Evolutionary conservation across 208 protist genomes (phyloP).

Genomic region (Leishmania mexicana): DNA sequence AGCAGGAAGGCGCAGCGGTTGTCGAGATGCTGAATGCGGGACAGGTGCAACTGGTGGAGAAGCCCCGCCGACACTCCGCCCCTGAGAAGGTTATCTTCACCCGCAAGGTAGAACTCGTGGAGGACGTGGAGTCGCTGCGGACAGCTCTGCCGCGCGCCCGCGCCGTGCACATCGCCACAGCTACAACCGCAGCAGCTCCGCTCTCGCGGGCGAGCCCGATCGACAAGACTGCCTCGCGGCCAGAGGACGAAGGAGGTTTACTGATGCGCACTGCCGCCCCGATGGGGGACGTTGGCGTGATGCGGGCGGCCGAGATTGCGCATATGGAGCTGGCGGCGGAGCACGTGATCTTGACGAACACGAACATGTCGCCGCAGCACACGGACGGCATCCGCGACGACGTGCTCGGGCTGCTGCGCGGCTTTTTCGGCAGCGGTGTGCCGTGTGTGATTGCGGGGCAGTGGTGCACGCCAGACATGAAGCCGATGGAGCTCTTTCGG

Average conservation of each 20-base stretch:
- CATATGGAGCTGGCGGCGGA: conserved; percentile 87
- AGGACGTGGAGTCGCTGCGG: conserved; percentile 55
- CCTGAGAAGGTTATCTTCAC: conserved; percentile 28
- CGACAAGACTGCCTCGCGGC: conserved; percentile 8
- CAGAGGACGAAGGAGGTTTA: conserved; percentile 32
- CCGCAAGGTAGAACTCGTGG: conserved; percentile 48
- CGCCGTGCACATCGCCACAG: conserved; percentile 41
- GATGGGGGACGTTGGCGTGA: conserved; percentile 44
- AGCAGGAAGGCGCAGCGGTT: conserved; percentile 60
- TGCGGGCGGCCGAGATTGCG: conserved; percentile 68
- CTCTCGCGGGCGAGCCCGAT: conserved; percentile 3
- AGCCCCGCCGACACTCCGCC: background rate
- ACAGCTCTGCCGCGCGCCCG: conserved; percentile 42
- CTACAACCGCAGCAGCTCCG: conserved; percentile 24
- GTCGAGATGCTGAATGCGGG: conserved; percentile 32
- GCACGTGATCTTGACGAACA: conserved; percentile 79
- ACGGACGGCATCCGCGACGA: conserved; percentile 57
- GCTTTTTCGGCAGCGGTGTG: conserved; percentile 72
- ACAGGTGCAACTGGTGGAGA: conserved; percentile 22
- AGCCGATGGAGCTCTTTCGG: conserved; percentile 70
- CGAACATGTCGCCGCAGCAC: conserved; percentile 64
- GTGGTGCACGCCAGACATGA: conserved; percentile 93
- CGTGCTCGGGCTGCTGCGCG: conserved; percentile 65
- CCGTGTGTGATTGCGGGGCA: conserved; percentile 80
- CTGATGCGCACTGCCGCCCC: conserved; percentile 24